Base-by-base conservation (phyloP, 257 asterid species). In the Solanum stenotomum region DNA sequence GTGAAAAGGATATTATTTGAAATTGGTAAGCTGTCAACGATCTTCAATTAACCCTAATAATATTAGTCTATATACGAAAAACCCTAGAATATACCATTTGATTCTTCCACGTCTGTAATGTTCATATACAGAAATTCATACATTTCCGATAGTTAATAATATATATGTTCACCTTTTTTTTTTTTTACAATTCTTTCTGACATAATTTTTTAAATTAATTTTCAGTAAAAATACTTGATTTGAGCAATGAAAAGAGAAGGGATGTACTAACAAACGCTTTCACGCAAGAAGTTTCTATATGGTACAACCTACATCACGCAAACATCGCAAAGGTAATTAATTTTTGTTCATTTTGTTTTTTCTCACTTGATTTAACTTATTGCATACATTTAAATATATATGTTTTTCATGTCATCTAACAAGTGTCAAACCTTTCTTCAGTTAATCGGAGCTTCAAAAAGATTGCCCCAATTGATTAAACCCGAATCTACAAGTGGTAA, bases 401-500 rank as follows among this genome's bases (percentile, higher is more conserved):
- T 56, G n/a, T 56, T 18, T 56, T 56, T 56, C 10, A 18, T 59
- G 13, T 22, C 68, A 49, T 33, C 42, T 38, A 70, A 42, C 40
- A 72, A 42, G 31, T 42, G 11, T 72, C 52, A 70, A 65, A 56
- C 23, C 46, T 38, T 75, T 85, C 49, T 88, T 34, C 85, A 85
- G 85, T 70, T 90, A 79, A 88, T 87, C 20, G 89, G 88, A 44
- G 89, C 91, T 20, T 83, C 78, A 42, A 49, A 75, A 16, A 49
- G 52, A 12, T 40, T 79, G n/a, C 52, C 87, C 12, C 67, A 84
- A 44, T 16, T 52, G 23, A 5, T 81, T 12, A 76, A 18, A 37
- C 10, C 83, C 0, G 33, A 22, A 23, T 23, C 2, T 1, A 78
- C 35, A 79, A 40, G 37, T 22, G 83, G 61, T 8, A 56, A 81